Base-by-base conservation (phyloP, 2,329 filamentous ascomycete genomes). In the Mycosphaerella sp. region DNA sequence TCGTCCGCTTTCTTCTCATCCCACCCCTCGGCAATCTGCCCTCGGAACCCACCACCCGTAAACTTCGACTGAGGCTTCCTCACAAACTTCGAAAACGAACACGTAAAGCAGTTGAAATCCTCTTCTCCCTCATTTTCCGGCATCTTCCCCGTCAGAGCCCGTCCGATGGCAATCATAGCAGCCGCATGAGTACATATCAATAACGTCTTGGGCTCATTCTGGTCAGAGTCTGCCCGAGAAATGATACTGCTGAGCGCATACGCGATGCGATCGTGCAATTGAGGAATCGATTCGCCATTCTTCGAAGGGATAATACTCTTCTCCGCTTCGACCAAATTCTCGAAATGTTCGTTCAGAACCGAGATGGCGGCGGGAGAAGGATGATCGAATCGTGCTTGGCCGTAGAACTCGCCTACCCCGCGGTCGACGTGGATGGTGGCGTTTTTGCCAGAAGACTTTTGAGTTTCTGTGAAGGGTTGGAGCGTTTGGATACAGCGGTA, bases 121-220 rank as follows among this genome's bases (percentile, higher is more conserved):
- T 93, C 86, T 49, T 80, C 80, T 6, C 81, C 81, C 31, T 83
- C 76, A 67, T 86, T 82, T 0, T 82, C 78, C 0, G 91, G 91
- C 78, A 92, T 84, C 29, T 64, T 59, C 8, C 89, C 90, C 1
- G 91, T 96, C 63, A 98, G 74, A 1, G 83, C 84, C 40, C 93
- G 80, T 0, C 92, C 92, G 61, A 93, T 80, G 7, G 87, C 86
- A 67, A 98, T 96, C 65, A 97, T 80, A 9, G 85, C 83, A 3
- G 93, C 93, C 1, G 93, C 93, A 74, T 98, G 93, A 1, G 88
- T 86, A 72, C 89, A 95, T 39, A 98, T 78, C 40, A 96, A 71
- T 23, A 95, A 78, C 0, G 87, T 80, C 63, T 80, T 82, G 34
- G 77, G 75, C 39, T 80, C 76, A n/a, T 83, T 81, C 46, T 86